These are phyloP conservation scores for Capsicum baccatum DNA, from an alignment of 257 asterid species.

Conservation along the genomic window DNA sequence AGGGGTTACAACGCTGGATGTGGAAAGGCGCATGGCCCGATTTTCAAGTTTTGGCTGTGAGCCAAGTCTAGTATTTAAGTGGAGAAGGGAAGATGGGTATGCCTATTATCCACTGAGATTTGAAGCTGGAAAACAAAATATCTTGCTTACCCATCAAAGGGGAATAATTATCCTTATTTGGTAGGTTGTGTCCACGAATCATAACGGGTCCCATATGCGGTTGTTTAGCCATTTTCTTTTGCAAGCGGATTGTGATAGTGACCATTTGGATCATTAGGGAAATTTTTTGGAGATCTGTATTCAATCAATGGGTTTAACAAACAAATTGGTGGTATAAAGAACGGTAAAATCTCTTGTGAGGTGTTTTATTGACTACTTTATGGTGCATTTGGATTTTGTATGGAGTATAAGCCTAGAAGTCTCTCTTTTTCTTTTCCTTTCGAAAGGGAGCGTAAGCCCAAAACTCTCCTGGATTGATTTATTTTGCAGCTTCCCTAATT, in stretches of 20 bases:
- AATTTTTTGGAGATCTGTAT: conserved; percentile 2
- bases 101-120: neutral
- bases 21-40: neutral
- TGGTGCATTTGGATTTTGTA: neutral
- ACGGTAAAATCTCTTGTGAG: neutral
- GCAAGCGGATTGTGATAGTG: neutral
- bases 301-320: neutral
- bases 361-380: neutral
- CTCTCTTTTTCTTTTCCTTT: neutral
- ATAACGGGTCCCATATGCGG: neutral
- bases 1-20: neutral
- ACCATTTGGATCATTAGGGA: neutral
- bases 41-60: neutral
- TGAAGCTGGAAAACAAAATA: neutral
- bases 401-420: neutral
- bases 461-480: neutral
- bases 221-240: neutral
- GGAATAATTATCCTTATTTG: neutral
- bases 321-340: neutral
- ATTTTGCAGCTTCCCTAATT: neutral
- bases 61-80: neutral
- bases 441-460: neutral
- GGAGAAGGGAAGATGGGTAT: neutral
- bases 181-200: neutral
- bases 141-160: neutral